A percentile compares a stretch with the other conserved stretches of the same genome.
These are phyloP conservation scores for Alternaria postmessia DNA, from an alignment of 2,329 filamentous ascomycete species.

Conservation along the genomic window DNA sequence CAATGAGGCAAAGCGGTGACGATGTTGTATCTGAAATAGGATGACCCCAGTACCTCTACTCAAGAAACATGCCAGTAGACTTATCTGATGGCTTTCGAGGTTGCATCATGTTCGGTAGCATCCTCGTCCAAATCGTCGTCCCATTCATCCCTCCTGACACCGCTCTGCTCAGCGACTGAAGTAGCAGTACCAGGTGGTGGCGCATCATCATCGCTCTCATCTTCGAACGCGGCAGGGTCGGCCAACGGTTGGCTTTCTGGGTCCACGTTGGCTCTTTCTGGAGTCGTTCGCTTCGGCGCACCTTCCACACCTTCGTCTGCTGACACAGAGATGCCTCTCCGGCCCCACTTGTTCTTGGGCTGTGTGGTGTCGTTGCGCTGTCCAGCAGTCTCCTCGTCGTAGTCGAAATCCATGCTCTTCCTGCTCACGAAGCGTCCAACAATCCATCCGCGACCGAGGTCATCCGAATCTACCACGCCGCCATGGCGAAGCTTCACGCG, in stretches of 20 bases:
- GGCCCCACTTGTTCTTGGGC: constrained; percentile 62
- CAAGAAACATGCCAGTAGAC: background rate
- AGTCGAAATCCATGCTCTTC: constrained; percentile 58
- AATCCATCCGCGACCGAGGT: constrained; percentile 85
- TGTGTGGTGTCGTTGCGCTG: constrained; percentile 42
- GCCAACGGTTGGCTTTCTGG: constrained; percentile 52
- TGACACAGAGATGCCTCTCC: constrained; percentile 66
- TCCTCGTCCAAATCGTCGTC: constrained; percentile 49
- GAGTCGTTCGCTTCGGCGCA: constrained; percentile 36
- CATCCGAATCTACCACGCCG: constrained; percentile 88
- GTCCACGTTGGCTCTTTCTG: constrained; percentile 28
- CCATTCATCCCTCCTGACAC: constrained; percentile 51
- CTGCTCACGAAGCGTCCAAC: constrained; percentile 78
- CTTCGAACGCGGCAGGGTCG: constrained; percentile 58
- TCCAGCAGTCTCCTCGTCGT: constrained; percentile 63
- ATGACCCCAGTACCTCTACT: background rate
- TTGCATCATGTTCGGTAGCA: constrained; percentile 38
- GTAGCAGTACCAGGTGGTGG: constrained; percentile 30
- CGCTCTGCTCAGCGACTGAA: constrained; percentile 33
- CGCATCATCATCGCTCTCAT: constrained; percentile 54
- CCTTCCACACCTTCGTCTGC: constrained; percentile 62
- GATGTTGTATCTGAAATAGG: background rate
- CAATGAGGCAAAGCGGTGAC: background rate
- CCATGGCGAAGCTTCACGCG: constrained; percentile 91
- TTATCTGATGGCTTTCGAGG: constrained; percentile 25